Percentiles rank a stretch among this genome's conserved stretches.
These are phyloP conservation scores for Pulveroboletus sp. DNA, from an alignment of 768 basidiomycete genomes.

Conservation along the genomic window DNA sequence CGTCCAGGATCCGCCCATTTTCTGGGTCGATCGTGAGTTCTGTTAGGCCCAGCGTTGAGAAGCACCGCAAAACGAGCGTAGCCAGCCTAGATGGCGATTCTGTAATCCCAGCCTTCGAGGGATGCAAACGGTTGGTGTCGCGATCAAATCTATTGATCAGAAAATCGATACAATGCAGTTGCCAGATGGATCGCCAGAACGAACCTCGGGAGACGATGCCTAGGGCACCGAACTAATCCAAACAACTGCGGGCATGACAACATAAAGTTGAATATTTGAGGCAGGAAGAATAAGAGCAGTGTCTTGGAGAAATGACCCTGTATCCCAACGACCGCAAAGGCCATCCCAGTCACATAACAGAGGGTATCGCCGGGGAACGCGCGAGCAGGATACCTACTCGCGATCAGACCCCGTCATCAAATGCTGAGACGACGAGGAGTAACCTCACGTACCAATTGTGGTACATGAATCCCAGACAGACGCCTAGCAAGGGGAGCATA, in stretches of 20 bases:
- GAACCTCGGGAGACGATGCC: constrained; percentile 89
- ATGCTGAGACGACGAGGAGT: background rate
- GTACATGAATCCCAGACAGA: constrained; percentile 85
- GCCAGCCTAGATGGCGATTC: constrained; percentile 54
- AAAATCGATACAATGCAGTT: background rate
- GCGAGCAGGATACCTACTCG: constrained; percentile 87
- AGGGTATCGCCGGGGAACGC: constrained; percentile 96
- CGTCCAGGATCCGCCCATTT: constrained; percentile 57
- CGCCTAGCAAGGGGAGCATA: constrained; percentile 91
- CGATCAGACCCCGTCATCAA: background rate
- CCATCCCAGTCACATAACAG: constrained; percentile 98
- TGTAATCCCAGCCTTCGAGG: constrained; percentile 63
- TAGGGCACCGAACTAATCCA: constrained; percentile 87
- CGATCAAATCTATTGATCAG: constrained; percentile 57
- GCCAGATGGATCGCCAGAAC: constrained; percentile 16
- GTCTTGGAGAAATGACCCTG: constrained; percentile 98
- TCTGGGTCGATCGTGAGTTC: constrained; percentile 52
- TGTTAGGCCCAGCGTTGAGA: constrained; percentile 64
- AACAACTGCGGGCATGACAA: constrained; percentile 94
- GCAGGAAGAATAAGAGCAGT: constrained; percentile 91
- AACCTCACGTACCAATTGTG: constrained; percentile 80
- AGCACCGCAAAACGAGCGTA: constrained; percentile 48
- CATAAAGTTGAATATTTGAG: constrained; percentile 97
- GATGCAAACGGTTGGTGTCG: constrained; percentile 70
- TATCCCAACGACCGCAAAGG: constrained; percentile 95